Evolutionary conservation across 805 yeast genomes (phyloP).

Genomic region (Cyberlindnera galapagoensis): DNA sequence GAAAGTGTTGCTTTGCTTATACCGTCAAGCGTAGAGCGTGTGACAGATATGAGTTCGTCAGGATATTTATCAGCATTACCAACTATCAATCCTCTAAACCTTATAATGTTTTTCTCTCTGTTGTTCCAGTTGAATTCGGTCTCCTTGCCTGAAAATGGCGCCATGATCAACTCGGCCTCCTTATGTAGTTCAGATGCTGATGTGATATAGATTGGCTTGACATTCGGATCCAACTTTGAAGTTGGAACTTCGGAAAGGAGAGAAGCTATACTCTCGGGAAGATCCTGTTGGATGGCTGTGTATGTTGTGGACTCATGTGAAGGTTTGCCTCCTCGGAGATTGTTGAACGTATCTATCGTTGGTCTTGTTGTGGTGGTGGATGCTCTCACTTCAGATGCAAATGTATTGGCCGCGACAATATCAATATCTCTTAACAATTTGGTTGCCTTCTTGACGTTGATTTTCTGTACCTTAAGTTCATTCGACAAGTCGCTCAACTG

Average conservation of each 20-base stretch:
- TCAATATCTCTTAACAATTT: slow-evolving; percentile 18
- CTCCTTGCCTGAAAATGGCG: slow-evolving; percentile 65
- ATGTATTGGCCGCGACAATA: slow-evolving; percentile 14
- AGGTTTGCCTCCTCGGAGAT: slow-evolving; percentile 5
- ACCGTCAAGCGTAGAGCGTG: slow-evolving; percentile 42
- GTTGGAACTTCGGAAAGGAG: slow-evolving; percentile 14
- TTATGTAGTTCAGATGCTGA: slow-evolving; percentile 18
- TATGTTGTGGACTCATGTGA: slow-evolving; percentile 1
- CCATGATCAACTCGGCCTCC: slow-evolving; percentile 23
- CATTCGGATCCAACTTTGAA: slow-evolving; percentile 16
- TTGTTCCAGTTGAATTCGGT: slow-evolving; percentile 82
- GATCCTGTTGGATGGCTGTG: slow-evolving; percentile 8
- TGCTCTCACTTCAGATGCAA: slow-evolving; percentile 11
- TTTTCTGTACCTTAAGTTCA: slow-evolving; percentile 19
- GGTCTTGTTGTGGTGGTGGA: slow-evolving; percentile 5
- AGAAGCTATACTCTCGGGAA: no score
- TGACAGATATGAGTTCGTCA: slow-evolving; percentile 30
- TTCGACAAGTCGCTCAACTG: slow-evolving; percentile 14
- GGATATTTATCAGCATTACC: slow-evolving; percentile 45
- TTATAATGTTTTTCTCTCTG: slow-evolving; percentile 58
- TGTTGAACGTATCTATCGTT: slow-evolving; percentile 23
- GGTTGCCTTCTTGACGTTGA: slow-evolving; percentile 15
- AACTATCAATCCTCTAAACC: slow-evolving; percentile 52
- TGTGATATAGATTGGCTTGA: slow-evolving; percentile 8
- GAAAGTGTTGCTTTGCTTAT: slow-evolving; percentile 63